These are phyloP conservation scores for Neopestalotiopsis clavispora DNA, from an alignment of 2,329 filamentous ascomycete genomes.

Conservation along the genomic window DNA sequence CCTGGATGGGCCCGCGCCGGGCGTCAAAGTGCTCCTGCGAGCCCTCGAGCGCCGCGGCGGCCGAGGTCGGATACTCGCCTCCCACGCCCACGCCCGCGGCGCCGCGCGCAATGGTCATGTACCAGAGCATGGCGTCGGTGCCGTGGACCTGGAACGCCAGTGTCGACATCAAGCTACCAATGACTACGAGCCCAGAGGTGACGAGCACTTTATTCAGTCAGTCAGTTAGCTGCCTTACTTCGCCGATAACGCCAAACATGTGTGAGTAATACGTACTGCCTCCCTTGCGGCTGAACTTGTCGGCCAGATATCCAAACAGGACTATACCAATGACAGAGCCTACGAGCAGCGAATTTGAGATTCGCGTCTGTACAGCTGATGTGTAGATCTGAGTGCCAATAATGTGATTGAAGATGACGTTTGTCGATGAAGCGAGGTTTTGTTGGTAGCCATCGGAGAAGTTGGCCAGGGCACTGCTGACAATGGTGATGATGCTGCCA, in stretches of 20 bases:
- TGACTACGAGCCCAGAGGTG: constrained; percentile 34
- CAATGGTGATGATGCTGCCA: constrained; percentile 15
- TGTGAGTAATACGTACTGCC: constrained; percentile 20
- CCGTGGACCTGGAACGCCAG: constrained; percentile 39
- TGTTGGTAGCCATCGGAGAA: constrained; percentile 40
- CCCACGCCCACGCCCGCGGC: constrained; percentile 42
- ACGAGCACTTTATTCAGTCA: constrained; percentile 26
- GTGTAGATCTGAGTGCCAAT: constrained; percentile 33
- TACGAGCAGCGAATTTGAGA: constrained; percentile 38
- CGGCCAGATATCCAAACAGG: constrained; percentile 35
- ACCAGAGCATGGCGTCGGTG: constrained; percentile 40
- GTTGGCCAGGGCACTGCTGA: constrained; percentile 27
- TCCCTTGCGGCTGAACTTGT: constrained; percentile 37
- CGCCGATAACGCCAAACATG: neutral
- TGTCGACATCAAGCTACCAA: constrained; percentile 39
- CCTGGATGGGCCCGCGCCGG: constrained; percentile 38
- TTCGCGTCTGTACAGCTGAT: constrained; percentile 33
- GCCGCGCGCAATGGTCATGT: constrained; percentile 39
- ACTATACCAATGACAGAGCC: constrained; percentile 38
- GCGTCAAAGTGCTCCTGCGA: constrained; percentile 29
- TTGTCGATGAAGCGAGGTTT: constrained; percentile 36
- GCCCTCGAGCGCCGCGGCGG: constrained; percentile 41
- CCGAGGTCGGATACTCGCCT: constrained; percentile 42
- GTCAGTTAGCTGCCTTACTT: neutral
- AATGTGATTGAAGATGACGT: constrained; percentile 37